Base-by-base conservation (phyloP, 2,329 filamentous ascomycete species). In the Spiromastix sp. region DNA sequence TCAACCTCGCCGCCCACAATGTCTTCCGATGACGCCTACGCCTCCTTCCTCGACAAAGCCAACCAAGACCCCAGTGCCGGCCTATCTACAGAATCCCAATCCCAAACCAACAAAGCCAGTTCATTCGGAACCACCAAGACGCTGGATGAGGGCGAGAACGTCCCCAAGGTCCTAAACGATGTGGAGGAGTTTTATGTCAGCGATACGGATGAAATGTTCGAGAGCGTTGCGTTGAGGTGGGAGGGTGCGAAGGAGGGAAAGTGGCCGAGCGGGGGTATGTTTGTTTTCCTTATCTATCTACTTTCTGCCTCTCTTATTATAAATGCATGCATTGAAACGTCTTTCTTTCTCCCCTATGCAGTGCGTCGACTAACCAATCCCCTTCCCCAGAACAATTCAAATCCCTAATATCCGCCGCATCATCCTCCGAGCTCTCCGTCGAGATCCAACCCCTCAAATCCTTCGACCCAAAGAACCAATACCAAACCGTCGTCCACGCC, bases 151-250 rank as follows among this genome's bases (percentile, higher is more conserved):
- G 68, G 71, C 43, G 67, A 71, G 34, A 57, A 69, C 40, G 70
- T 86, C 35, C 84, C 86, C 5, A 59, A 64, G 32, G 59, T 62
- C 3, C 67, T 87, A 35, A 58, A 62, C 36, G 64, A 68, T 32
- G 62, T 70, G 33, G 66, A 80, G 38, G 71, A 68, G 28, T 78
- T 80, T 52, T 93, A 91, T 57, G 59, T 74, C 11, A 91, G 81
- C 42, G 87, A 94, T 40, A 77, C 84, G 19, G 86, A 94, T 55
- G 85, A 93, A 66, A 79, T 81, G 4, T 94, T 93, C 58, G 77
- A 82, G 55, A 75, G 77, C 3, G 83, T 94, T 4, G 75, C 72
- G 35, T 56, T 93, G 46, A 69, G 67, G 45, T 84, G 72, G 56
- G 48, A 56, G 22, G 55, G 49, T 2, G 57, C 57, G 10, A 36